Conservation (phyloP, 805 yeast species). For the Starmerella stigmatis region DNA sequence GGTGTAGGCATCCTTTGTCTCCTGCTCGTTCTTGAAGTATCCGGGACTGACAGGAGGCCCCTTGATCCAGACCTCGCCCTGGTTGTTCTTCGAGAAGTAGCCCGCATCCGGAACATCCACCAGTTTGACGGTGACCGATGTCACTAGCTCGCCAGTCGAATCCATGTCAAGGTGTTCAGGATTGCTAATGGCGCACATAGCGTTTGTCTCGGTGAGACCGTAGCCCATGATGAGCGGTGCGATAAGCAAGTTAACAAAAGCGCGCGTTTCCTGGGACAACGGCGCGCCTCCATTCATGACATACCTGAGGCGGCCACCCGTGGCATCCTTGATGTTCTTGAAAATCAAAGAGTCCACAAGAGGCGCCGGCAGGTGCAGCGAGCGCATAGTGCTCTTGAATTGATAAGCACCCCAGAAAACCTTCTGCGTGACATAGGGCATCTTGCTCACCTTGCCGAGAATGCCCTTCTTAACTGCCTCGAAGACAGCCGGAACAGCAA, state of each 20-base stretch:
- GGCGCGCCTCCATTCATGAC: conserved; percentile 91
- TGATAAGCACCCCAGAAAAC: conserved; percentile 81
- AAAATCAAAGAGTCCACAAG: conserved; percentile 65
- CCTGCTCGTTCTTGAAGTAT: conserved; percentile 74
- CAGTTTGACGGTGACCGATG: conserved; percentile 76
- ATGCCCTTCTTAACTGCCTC: conserved; percentile 92
- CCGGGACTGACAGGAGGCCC: conserved; percentile 67
- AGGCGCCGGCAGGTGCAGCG: conserved; percentile 66
- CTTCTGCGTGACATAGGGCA: conserved; percentile 58
- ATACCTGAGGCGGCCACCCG: conserved; percentile 76
- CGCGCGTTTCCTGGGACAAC: conserved; percentile 67
- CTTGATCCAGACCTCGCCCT: conserved; percentile 80
- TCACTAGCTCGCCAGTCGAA: conserved; percentile 72
- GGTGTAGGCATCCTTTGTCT: conserved; percentile 62
- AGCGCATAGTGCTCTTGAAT: conserved; percentile 54
- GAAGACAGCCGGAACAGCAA: conserved; percentile 98
- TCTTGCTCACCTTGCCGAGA: conserved; percentile 55
- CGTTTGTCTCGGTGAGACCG: conserved; percentile 93
- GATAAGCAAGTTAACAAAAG: conserved; percentile 61
- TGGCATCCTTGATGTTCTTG: conserved; percentile 81
- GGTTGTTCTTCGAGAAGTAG: conserved; percentile 76
- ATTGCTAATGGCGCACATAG: conserved; percentile 65
- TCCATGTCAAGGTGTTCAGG: conserved; percentile 59
- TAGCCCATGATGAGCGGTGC: conserved; percentile 89
- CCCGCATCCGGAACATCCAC: conserved; percentile 88